Conservation (phyloP, 2,329 filamentous ascomycete genomes). For the Botrytis paeoniae region DNA sequence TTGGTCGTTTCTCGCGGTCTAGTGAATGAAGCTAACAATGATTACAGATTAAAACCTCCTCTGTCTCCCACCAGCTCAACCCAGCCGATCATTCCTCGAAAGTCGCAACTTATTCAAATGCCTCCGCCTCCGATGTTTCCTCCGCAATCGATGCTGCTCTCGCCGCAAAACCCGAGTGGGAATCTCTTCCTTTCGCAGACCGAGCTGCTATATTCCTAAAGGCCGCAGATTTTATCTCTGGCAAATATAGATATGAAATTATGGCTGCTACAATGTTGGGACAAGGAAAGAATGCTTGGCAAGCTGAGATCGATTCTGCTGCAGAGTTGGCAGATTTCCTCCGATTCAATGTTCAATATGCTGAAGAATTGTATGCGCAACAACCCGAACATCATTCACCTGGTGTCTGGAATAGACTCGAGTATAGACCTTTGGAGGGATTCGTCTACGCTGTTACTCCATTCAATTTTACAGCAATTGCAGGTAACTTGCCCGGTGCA, state of each 20-base stretch:
- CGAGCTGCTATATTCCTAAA: conserved; percentile 92
- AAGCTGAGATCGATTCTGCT: conserved; percentile 93
- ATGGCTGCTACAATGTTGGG: conserved; percentile 96
- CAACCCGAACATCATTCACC: conserved; percentile 81
- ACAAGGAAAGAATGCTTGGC: conserved; percentile 97
- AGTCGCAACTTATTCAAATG: conserved; percentile 82
- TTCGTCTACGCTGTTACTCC: conserved; percentile 93
- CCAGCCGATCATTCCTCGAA: conserved; percentile 74
- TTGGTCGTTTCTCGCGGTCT: not conserved
- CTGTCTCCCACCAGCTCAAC: conserved; percentile 70
- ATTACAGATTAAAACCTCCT: conserved; percentile 61
- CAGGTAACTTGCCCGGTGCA: conserved; percentile 76
- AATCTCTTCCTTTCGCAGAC: conserved; percentile 81
- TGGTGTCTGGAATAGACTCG: conserved; percentile 87
- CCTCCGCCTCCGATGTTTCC: conserved; percentile 71
- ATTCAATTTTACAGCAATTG: conserved; percentile 97
- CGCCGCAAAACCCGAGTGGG: conserved; percentile 73
- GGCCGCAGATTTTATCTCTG: conserved; percentile 84
- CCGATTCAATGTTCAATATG: conserved; percentile 91
- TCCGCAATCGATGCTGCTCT: conserved; percentile 36
- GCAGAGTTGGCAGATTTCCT: conserved; percentile 91
- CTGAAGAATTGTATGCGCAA: conserved; percentile 82
- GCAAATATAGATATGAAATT: conserved; percentile 92
- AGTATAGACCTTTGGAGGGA: conserved; percentile 86
- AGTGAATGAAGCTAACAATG: conserved; percentile 10